Evolutionary conservation across 1,139 yeast genomes (phyloP), one percentile per base, ranked within the genome.

Genomic region (Kurtzmaniella quercitrusa): DNA sequence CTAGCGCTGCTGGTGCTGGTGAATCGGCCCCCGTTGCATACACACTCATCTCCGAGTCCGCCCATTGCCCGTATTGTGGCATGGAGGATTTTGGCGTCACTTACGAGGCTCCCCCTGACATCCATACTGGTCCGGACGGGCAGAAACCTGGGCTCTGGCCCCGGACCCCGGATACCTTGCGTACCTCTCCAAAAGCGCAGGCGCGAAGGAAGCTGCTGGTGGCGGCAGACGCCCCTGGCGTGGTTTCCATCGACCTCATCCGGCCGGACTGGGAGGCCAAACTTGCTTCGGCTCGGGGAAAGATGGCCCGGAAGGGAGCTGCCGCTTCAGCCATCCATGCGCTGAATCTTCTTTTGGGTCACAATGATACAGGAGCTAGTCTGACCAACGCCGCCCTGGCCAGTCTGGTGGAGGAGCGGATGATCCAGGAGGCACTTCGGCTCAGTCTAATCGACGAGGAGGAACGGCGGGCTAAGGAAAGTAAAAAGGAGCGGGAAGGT

Each of bases 301-400:
- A 82, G 53, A 68, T 89, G 38, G 96, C 96, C 0, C 75, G 95
- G 46, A 77, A 88, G 54, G 83, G 96, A 0, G 98, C 97, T 0
- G 89, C 96, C 15, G 98, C 98, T 1, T 87, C 89, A 40, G 96
- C 96, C 0, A 79, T 91, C 38, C 98, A 91, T 64, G 95, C 90
- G 12, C 82, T 87, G 25, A 89, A 83, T 48, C 76, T 81, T 59
- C 65, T 79, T 41, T 69, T 77, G 47, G 59, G 65, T 17, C 59
- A 55, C 17, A 61, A 57, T 27, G 59, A 59, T 18, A 59, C 56
- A 37, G 52, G 49, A 23, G 36, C 16, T 15, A 57, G 53, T 18
- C 16, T 14, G 15, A 5, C 27, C 5, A 36, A 36, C 21, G 16
- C 23, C 5, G 38, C 27, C 15, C 41, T 49, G 43, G 10, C 38